Base-by-base conservation (phyloP, 371 early-diverging fungal genomes). In the Funneliformis caledonium region DNA sequence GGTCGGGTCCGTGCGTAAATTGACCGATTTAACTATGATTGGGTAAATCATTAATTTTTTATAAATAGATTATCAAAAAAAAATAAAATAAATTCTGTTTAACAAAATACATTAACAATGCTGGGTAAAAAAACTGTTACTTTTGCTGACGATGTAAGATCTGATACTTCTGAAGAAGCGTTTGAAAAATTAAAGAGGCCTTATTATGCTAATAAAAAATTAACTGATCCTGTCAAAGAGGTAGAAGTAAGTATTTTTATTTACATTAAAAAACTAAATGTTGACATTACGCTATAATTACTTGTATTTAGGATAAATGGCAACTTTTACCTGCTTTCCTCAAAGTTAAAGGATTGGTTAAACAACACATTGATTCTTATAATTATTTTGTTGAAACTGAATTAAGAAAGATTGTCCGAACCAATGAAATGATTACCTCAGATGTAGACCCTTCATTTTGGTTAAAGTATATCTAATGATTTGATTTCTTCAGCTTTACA, bases 291-390 rank as follows among this genome's bases (percentile, higher is more conserved):
- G 45, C 68, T 26, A 14, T 61, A 22, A 22, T 7, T 50, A 19
- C n/a, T 14, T 60, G 59, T 76, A 48, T 48, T 64, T 85, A 97
- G 94, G 98, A 99, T 85, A 99, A 99, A 86, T 98, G 98, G 98
- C 92, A 96, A 82, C 90, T 99, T n/a, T 88, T 99, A 50, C 98
- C 99, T 10, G 96, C 97, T 0, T 99, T 98, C 86, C 88, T 99
- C 50, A 95, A 96, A 85, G 96, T 98, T 64, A 99, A 98, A 85
- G 99, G 99, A 82, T 94, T 99, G 50, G 96, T 99, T 79, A 97
- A 99, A 86, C 99, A 99, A 87, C 99, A 99, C 85, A 93, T 99
- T 80, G 99, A 99, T 85, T 99, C 99, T 0, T 99, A 97, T 90
- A 98, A 99, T 89, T 98, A 99, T 86, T 99, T 99, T 88, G 90